Evolutionary conservation across 805 yeast genomes (phyloP).

Genomic region (Cyberlindnera subsufficiens): DNA sequence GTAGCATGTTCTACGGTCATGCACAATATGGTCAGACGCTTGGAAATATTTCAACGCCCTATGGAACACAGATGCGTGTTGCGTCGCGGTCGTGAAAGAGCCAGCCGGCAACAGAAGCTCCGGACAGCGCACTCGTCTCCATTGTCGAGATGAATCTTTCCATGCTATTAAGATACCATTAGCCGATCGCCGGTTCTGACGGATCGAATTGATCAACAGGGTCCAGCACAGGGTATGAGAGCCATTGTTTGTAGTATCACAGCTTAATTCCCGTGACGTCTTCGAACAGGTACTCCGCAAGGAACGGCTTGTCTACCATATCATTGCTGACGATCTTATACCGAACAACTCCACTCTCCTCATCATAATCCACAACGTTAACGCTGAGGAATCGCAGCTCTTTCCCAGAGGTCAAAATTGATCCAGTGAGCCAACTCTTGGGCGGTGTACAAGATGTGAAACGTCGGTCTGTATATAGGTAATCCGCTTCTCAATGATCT

Average conservation of each 20-base stretch:
- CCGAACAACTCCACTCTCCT: conserved; percentile 25
- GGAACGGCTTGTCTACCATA: conserved; percentile 17
- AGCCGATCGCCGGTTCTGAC: conserved; percentile 25
- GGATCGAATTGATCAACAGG: conserved; percentile 25
- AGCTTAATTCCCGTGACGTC: conserved; percentile 19
- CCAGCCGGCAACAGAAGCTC: conserved; percentile 43
- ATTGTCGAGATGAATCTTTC: conserved; percentile 44
- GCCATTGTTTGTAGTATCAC: conserved; percentile 33
- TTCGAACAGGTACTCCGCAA: conserved; percentile 16
- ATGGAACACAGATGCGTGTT: conserved; percentile 11
- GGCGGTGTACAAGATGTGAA: conserved; percentile 16
- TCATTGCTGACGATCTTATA: conserved; percentile 37
- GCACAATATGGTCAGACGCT: too few species aligned
- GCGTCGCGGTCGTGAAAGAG: conserved; percentile 27
- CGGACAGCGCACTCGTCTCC: conserved; percentile 46
- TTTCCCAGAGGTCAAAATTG: conserved; percentile 22
- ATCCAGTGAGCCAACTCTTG: conserved; percentile 19
- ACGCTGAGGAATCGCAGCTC: conserved; percentile 29
- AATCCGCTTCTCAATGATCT: conserved; percentile 36
- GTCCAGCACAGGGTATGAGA: conserved; percentile 36
- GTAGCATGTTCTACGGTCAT: too few species aligned
- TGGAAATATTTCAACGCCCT: not conserved
- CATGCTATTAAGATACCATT: conserved; percentile 41
- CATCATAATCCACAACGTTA: conserved; percentile 24
- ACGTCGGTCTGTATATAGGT: conserved; percentile 27